Percentiles rank a stretch among this genome's conserved stretches.
Evolutionary conservation across 2,329 filamentous ascomycete genomes (phyloP).

Genomic region (Pseudogymnoascus sp.): DNA sequence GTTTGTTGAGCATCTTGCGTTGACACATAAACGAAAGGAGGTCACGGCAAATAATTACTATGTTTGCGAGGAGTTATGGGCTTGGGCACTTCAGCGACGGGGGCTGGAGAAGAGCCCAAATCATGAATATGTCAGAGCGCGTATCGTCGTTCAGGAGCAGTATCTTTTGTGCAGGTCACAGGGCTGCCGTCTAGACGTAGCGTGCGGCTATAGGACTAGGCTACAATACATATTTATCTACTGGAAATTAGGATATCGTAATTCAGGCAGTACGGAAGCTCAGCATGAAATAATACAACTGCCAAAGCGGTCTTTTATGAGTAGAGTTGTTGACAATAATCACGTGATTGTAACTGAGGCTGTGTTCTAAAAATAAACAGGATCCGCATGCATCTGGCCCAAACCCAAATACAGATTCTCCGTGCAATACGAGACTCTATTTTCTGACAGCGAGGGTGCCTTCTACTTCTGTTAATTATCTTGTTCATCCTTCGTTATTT

Average conservation of each 20-base stretch:
- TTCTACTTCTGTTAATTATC: not conserved
- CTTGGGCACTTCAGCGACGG: not conserved
- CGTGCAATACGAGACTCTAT: not conserved
- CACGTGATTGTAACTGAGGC: not conserved
- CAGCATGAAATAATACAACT: not conserved
- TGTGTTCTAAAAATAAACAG: constrained; percentile 4
- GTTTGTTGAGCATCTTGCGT: not conserved
- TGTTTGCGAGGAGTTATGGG: not conserved
- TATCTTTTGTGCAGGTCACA: not conserved
- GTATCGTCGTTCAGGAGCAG: not conserved
- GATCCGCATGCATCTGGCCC: constrained; percentile 5
- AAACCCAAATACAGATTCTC: constrained; percentile 5
- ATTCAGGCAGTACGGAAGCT: not conserved
- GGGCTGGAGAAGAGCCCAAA: not conserved
- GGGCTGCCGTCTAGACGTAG: not conserved
- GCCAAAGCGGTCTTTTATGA: not conserved
- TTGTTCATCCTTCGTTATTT: not conserved
- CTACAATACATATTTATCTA: not conserved
- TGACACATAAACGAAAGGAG: not conserved
- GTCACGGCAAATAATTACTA: not conserved
- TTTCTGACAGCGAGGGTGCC: not conserved
- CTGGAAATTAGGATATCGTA: not conserved
- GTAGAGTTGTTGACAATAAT: not conserved
- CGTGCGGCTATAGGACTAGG: not conserved
- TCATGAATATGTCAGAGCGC: not conserved